A percentile compares a stretch with the other conserved stretches of the same genome.
phyloP scores from a whole-genome alignment of 2,329 filamentous ascomycete species.

The Aureobasidium pullulans region DNA sequence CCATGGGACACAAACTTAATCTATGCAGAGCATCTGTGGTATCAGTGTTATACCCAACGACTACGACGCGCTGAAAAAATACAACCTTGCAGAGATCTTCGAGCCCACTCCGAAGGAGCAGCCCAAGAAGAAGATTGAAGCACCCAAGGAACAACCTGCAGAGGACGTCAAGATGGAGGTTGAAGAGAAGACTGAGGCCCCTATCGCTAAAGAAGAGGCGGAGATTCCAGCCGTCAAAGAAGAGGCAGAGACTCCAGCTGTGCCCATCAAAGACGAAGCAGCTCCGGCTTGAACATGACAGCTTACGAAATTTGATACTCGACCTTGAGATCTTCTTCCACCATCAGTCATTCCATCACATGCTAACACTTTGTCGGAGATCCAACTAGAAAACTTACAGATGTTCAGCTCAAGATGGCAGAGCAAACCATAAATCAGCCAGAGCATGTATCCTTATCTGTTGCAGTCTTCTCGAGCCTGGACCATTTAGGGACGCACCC shows the following conservation, averaged over 20 bases:
- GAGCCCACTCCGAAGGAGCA: slow-evolving; percentile 36
- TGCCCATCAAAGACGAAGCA: neutral
- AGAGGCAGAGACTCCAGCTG: neutral
- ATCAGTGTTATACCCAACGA: slow-evolving; percentile 71
- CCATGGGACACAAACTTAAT: neutral
- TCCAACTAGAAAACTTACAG: neutral
- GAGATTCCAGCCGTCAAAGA: neutral
- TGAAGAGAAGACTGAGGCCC: slow-evolving; percentile 17
- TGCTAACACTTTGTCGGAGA: neutral
- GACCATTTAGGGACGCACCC: neutral
- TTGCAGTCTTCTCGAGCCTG: neutral
- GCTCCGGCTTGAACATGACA: neutral
- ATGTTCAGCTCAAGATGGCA: neutral
- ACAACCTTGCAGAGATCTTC: slow-evolving; percentile 71
- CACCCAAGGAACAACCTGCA: slow-evolving; percentile 14
- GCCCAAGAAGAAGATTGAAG: slow-evolving; percentile 18
- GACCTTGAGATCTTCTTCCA: neutral
- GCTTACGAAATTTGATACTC: neutral
- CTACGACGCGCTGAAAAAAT: slow-evolving; percentile 68
- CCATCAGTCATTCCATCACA: neutral
- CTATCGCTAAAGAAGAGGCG: neutral
- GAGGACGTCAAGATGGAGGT: slow-evolving; percentile 17
- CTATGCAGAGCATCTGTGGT: slow-evolving; percentile 59
- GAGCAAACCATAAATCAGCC: neutral
- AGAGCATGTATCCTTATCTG: neutral